Base-by-base conservation (phyloP, 2,329 filamentous ascomycete species). In the Cladosporium colombiae region DNA sequence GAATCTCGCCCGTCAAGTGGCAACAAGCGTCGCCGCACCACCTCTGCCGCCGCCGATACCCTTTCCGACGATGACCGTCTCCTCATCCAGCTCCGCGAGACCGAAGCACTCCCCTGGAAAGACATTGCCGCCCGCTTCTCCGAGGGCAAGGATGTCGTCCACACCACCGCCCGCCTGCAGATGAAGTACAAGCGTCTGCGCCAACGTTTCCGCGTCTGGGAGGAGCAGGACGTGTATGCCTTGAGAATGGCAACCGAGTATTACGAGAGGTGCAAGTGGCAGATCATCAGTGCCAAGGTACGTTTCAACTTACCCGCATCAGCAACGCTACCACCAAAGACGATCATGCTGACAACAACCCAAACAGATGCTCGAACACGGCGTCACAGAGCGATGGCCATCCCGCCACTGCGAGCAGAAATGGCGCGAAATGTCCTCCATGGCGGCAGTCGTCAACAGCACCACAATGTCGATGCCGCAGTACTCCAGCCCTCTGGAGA, bases 141-240 rank as follows among this genome's bases (percentile, higher is more conserved):
- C 64, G 78, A 77, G 14, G 81, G 84, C 33, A 75, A 81, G 31
- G 81, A 81, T 65, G 81, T 83, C 70, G 77, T 74, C 5, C 81
- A 82, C 67, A 81, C 84, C 68, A 81, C 84, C 58, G 81, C 83
- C 4, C 82, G 83, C 8, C 74, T 85, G 35, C 83, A 85, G 70
- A 85, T 85, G 83, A 81, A 82, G 23, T 79, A 83, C 69, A 84
- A 84, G 72, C 77, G 83, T 44, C 74, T 85, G 44, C 76, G 81
- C 21, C 82, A 84, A 70, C 78, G 81, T 56, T 79, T 83, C 73
- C 79, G 83, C 25, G 76, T 80, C 1, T 85, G 83, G 83, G 81
- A 79, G 25, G 82, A 84, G n/a, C 73, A 75, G 21, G 83, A 85
- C 66, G 72, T 84, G 52, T 76, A 79, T 66, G 83, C 83, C 14